Percentiles rank a stretch among this genome's conserved stretches.
Conservation (phyloP, 2,329 filamentous ascomycete genomes). For the Cordyceps sp. region DNA sequence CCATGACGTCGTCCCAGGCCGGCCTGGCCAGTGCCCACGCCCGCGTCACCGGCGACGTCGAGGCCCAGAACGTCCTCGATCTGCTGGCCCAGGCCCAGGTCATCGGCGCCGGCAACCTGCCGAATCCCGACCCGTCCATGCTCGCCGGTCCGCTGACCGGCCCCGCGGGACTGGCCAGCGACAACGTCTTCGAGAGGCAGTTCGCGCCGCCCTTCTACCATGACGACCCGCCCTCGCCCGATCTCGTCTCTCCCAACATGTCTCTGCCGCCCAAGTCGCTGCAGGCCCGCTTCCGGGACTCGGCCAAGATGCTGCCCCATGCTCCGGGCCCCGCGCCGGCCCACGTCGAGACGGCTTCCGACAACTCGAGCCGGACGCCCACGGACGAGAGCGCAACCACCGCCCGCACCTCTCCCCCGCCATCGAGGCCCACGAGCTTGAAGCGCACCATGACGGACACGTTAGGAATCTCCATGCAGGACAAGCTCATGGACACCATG, state of each 20-base stretch:
- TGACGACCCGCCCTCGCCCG: constrained; percentile 26
- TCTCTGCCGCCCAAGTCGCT: constrained; percentile 7
- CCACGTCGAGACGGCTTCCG: constrained; percentile 17
- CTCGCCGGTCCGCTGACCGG: constrained; percentile 54
- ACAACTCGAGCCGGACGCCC: constrained; percentile 34
- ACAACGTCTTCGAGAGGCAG: constrained; percentile 73
- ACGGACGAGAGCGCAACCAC: constrained; percentile 39
- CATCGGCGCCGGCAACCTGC: constrained; percentile 49
- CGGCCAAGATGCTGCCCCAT: constrained; percentile 4
- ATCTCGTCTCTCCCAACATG: constrained; percentile 16
- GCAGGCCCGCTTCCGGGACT: constrained; percentile 3
- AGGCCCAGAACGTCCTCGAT: constrained; percentile 83
- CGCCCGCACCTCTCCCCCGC: constrained; percentile 33
- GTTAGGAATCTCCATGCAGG: constrained; percentile 55
- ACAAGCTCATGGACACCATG: constrained; percentile 71
- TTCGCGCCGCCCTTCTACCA: constrained; percentile 44
- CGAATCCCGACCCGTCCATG: constrained; percentile 25
- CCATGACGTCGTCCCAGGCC: constrained; percentile 45
- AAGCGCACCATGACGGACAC: constrained; percentile 85
- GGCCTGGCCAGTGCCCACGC: constrained; percentile 73
- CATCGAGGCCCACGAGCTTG: constrained; percentile 46
- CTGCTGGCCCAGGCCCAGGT: constrained; percentile 68
- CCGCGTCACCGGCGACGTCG: constrained; percentile 63
- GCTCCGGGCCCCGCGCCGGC: constrained; percentile 5
- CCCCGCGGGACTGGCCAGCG: constrained; percentile 53